Evolutionary conservation across 1,284 basidiomycete genomes (phyloP), one percentile per base, ranked within the genome.

Genomic region (Austroboletus niveus): DNA sequence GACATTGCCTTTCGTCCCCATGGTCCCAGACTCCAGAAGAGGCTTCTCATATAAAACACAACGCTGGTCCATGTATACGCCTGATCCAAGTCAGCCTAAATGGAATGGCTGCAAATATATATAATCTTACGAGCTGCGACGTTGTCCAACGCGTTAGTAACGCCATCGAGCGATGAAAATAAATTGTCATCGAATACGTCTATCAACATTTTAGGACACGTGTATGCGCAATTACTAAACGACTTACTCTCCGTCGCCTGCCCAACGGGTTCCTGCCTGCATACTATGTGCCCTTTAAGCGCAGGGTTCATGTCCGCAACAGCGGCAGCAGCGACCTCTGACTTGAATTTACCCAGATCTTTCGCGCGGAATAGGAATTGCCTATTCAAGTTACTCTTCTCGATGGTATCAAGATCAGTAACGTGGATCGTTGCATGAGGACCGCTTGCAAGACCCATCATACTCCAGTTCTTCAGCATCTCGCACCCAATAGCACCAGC

Each of bases 381-480:
- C 53, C 97, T 80, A 74, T 99, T 99, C 56, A 99, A 73, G 71
- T 99, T 99, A 64, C 90, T 94, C 84, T 99, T 99, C 77, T 99
- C 97, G 67, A 99, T 99, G 30, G 95, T 98, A 73, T 99, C 97
- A 66, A 99, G 75, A 71, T 99, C 97, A 14, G 97, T 99, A 48
- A 99, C 94, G 65, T 95, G 87, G 56, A 99, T 94, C 49, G 82
- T 75, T 22, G 94, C 97, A 48, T 87, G 76, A 14, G 84, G 77
- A 4, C 92, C 93, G 39, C 88, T 82, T 12, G 84, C 96, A 44
- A 99, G 77, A 59, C 97, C 97, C 84, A 99, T 98, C 94, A 99
- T 94, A 63, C 92, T 90, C 97, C 97, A 99, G 73, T 99, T 99
- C 80, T 99, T 99, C 65, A 99, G 76, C 97, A 99, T 99, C 75